Percentiles rank a stretch among this genome's conserved stretches.
phyloP scores from a whole-genome alignment of 108 stramenopile species.

The Schizochytrium sp. region DNA sequence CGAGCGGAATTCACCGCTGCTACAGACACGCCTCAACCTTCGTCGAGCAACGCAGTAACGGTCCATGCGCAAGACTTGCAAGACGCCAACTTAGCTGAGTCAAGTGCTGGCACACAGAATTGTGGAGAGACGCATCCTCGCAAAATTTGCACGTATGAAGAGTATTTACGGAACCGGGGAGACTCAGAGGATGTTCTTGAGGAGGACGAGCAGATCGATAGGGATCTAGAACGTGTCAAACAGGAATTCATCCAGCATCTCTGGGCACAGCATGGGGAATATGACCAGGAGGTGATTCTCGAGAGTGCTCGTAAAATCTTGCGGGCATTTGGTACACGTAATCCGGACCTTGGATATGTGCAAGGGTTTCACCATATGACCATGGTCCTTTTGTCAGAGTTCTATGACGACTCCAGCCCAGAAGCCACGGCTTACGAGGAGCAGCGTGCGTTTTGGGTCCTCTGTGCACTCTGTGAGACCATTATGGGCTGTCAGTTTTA shows the following conservation, averaged over 20 bases:
- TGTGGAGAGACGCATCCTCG: neutral
- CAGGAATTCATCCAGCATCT: neutral
- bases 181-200: constrained; percentile 1
- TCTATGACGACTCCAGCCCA: neutral
- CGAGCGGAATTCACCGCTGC: no score
- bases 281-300: neutral
- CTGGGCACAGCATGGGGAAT: neutral
- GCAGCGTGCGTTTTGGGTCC: constrained; percentile 41
- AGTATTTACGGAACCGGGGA: neutral
- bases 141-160: neutral
- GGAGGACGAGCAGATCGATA: constrained; percentile 18
- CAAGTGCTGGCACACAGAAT: no score
- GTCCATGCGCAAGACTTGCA: no score
- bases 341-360: constrained; percentile 18
- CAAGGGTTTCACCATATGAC: constrained; percentile 21
- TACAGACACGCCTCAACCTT: no score
- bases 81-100: no score
- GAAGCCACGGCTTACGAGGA: constrained; percentile 9
- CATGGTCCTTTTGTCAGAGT: neutral
- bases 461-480: constrained; percentile 53
- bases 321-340: constrained; percentile 1
- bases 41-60: no score
- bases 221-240: neutral
- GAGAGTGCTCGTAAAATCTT: neutral
- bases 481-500: neutral